Evolutionary conservation across 805 yeast genomes (phyloP).

Genomic region (Jamesozyma hellenica): DNA sequence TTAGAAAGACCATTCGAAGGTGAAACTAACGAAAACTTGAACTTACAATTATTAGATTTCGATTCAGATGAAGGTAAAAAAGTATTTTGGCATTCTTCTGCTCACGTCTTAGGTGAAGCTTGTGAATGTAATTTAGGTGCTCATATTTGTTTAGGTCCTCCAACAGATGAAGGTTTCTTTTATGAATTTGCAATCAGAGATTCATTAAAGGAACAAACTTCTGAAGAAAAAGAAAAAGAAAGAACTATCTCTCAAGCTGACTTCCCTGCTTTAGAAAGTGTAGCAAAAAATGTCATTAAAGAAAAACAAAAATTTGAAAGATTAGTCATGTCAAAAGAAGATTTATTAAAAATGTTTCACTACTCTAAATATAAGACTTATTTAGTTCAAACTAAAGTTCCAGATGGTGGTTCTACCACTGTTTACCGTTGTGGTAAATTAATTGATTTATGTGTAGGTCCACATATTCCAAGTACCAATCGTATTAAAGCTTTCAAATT

Average conservation of each 20-base stretch:
- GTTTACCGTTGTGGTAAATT: constrained; percentile 97
- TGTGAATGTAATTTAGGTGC: constrained; percentile 95
- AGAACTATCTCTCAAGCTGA: constrained; percentile 71
- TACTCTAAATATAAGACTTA: constrained; percentile 94
- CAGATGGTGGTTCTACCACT: constrained; percentile 92
- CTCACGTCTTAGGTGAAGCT: constrained; percentile 96
- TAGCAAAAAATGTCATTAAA: constrained; percentile 82
- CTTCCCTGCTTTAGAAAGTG: constrained; percentile 73
- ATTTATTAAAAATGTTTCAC: constrained; percentile 81
- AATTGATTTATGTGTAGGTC: constrained; percentile 95
- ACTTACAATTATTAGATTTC: constrained; percentile 77
- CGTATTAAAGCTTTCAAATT: constrained; percentile 89
- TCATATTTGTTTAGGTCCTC: constrained; percentile 89
- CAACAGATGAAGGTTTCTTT: constrained; percentile 95
- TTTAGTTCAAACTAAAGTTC: constrained; percentile 76
- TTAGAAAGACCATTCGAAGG: constrained; percentile 84
- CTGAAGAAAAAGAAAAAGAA: constrained; percentile 64
- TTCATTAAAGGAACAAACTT: constrained; percentile 15
- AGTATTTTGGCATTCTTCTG: constrained; percentile 98
- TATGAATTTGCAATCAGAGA: constrained; percentile 77
- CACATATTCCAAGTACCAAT: constrained; percentile 96
- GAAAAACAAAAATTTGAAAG: constrained; percentile 94
- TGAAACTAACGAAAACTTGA: constrained; percentile 33
- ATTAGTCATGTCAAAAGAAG: constrained; percentile 83
- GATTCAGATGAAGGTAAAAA: constrained; percentile 89